These are phyloP conservation scores for Russula emetica DNA, from an alignment of 768 basidiomycete species.

Conservation along the genomic window DNA sequence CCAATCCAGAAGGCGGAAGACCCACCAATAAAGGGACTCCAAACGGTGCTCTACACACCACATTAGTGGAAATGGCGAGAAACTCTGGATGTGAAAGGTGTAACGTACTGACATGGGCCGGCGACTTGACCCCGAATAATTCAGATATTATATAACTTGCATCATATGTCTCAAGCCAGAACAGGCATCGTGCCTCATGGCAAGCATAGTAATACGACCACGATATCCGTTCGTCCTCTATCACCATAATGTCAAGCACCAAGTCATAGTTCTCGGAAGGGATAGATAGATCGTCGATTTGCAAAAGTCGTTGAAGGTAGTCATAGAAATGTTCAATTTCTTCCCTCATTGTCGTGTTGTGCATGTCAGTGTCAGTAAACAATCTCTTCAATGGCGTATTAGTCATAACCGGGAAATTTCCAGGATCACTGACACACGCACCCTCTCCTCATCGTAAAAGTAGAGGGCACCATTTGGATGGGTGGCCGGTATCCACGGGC, in stretches of 20 bases:
- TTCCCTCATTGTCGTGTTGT: constrained; percentile 34
- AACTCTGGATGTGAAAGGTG: not conserved
- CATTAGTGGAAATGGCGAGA: not conserved
- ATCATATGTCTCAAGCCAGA: constrained; percentile 49
- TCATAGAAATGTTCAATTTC: constrained; percentile 39
- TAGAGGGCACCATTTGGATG: constrained; percentile 65
- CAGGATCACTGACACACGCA: constrained; percentile 29
- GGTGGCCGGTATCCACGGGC: constrained; percentile 41
- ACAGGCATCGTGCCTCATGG: constrained; percentile 43
- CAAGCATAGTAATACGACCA: constrained; percentile 52
- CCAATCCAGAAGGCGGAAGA: not conserved
- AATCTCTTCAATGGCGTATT: constrained; percentile 38
- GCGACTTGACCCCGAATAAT: constrained; percentile 21
- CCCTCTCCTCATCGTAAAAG: constrained; percentile 48
- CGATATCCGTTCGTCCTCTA: constrained; percentile 25
- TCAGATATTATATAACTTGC: constrained; percentile 34
- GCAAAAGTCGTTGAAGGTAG: constrained; percentile 28
- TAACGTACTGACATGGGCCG: constrained; percentile 25
- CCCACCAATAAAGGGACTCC: constrained; percentile 31
- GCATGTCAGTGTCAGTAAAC: constrained; percentile 53
- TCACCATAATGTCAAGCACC: constrained; percentile 41
- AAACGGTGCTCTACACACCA: constrained; percentile 26
- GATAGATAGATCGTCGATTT: constrained; percentile 27
- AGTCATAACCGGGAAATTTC: not conserved
- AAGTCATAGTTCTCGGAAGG: constrained; percentile 41